phyloP scores from a whole-genome alignment of 1,284 basidiomycete genomes.

The Erythrobasidium hasegawianum region DNA sequence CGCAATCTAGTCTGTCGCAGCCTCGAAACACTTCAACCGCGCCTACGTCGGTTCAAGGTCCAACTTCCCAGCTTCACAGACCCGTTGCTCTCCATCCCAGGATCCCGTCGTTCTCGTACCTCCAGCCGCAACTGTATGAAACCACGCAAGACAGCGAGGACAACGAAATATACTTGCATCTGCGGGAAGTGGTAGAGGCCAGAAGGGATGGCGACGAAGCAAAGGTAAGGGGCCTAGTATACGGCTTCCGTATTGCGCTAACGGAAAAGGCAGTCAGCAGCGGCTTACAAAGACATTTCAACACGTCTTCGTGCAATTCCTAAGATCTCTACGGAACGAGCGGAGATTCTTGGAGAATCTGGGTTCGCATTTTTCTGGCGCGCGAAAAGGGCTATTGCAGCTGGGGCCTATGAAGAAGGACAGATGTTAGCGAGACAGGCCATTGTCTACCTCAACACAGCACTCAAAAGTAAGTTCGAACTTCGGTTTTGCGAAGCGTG shows the following conservation, averaged over 20 bases:
- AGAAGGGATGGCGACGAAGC: slow-evolving; percentile 1
- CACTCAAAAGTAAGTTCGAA: slow-evolving; percentile 5
- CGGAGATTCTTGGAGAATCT: slow-evolving; percentile 22
- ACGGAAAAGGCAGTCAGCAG: background rate
- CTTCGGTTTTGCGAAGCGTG: background rate
- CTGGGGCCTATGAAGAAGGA: background rate
- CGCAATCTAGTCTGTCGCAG: too few relatives aligned
- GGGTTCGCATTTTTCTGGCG: slow-evolving; percentile 15
- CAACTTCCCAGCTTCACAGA: too few relatives aligned
- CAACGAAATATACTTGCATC: slow-evolving; percentile 1
- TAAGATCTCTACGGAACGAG: slow-evolving; percentile 3
- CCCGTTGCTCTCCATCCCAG: too few relatives aligned
- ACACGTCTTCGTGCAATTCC: background rate
- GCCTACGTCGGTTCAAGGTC: too few relatives aligned
- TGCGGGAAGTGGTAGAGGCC: slow-evolving; percentile 19
- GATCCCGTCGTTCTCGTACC: too few relatives aligned
- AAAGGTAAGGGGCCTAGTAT: background rate
- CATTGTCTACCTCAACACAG: slow-evolving; percentile 4
- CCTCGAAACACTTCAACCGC: too few relatives aligned
- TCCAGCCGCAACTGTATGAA: too few relatives aligned
- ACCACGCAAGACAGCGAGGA: background rate
- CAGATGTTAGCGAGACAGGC: background rate
- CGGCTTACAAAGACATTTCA: slow-evolving; percentile 4
- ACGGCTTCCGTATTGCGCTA: background rate
- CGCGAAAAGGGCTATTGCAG: background rate